phyloP scores from a whole-genome alignment of 1,139 yeast genomes.

The Yamadazyma conglobata region DNA sequence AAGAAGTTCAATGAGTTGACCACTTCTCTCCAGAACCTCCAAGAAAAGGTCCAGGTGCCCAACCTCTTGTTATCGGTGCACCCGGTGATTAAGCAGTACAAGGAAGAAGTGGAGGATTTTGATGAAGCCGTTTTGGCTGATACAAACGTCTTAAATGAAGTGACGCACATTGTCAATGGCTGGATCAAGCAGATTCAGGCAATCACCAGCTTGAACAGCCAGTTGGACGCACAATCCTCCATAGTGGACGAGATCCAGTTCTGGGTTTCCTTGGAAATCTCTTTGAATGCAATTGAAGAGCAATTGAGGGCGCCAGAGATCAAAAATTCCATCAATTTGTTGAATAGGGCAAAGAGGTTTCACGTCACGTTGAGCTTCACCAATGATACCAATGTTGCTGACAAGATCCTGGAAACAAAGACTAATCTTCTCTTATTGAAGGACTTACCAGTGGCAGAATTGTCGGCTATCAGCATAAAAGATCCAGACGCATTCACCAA shows the following conservation, averaged over 20 bases:
- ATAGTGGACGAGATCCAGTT: slow-evolving; percentile 67
- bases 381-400: slow-evolving; percentile 68
- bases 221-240: slow-evolving; percentile 24
- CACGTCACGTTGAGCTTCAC: slow-evolving; percentile 73
- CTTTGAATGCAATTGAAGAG: slow-evolving; percentile 51
- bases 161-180: slow-evolving; percentile 63
- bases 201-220: slow-evolving; percentile 42
- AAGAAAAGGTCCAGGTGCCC: slow-evolving; percentile 68
- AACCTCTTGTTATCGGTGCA: slow-evolving; percentile 55
- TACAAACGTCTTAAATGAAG: slow-evolving; percentile 54
- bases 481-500: slow-evolving; percentile 34
- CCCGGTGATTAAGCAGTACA: slow-evolving; percentile 40
- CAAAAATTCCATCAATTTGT: slow-evolving; percentile 54
- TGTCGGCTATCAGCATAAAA: slow-evolving; percentile 43
- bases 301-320: slow-evolving; percentile 60
- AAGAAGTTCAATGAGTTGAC: slow-evolving; percentile 71
- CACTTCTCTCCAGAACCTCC: slow-evolving; percentile 63
- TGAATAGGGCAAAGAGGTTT: slow-evolving; percentile 71
- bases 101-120: slow-evolving; percentile 22
- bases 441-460: slow-evolving; percentile 67
- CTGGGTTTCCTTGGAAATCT: slow-evolving; percentile 73
- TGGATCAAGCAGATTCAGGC: slow-evolving; percentile 71
- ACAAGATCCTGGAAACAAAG: slow-evolving; percentile 50
- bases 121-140: slow-evolving; percentile 38
- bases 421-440: slow-evolving; percentile 60